Evolutionary conservation across 2,329 filamentous ascomycete genomes (phyloP).

Genomic region (Arthroderma sp.): DNA sequence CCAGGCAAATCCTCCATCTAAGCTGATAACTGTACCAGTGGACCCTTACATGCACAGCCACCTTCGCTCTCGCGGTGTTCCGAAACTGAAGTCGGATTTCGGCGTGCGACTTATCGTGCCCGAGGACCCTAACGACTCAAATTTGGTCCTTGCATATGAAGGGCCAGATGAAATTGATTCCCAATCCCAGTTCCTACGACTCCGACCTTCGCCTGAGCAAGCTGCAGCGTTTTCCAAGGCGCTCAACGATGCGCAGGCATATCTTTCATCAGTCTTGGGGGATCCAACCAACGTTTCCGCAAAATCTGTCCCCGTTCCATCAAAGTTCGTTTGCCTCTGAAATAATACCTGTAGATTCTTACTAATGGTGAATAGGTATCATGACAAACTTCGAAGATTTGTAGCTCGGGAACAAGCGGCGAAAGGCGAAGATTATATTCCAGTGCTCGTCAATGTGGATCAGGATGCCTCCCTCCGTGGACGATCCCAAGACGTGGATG

Average conservation of each 20-base stretch:
- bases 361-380: conserved; percentile 32
- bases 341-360: conserved; percentile 1
- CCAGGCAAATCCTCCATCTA: conserved; percentile 35
- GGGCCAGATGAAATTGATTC: conserved; percentile 16
- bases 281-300: conserved; percentile 44
- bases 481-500: conserved; percentile 57
- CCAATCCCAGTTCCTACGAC: conserved; percentile 43
- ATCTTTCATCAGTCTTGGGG: conserved; percentile 40
- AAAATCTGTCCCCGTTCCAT: conserved; percentile 40
- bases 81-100: conserved; percentile 28
- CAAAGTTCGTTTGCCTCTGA: conserved; percentile 28
- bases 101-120: conserved; percentile 38
- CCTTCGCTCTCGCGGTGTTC: conserved; percentile 27
- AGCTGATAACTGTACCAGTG: conserved; percentile 31
- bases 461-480: conserved; percentile 59
- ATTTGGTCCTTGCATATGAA: conserved; percentile 40
- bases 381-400: conserved; percentile 50
- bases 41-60: conserved; percentile 39
- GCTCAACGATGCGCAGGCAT: conserved; percentile 45
- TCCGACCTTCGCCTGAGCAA: conserved; percentile 43
- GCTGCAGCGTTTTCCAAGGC: conserved; percentile 43
- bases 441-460: conserved; percentile 43
- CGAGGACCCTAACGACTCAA: conserved; percentile 24
- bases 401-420: conserved; percentile 44
- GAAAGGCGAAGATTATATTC: conserved; percentile 38